Base-by-base conservation (phyloP, 495 filamentous ascomycete species). In the Aspergillus hancockii region DNA sequence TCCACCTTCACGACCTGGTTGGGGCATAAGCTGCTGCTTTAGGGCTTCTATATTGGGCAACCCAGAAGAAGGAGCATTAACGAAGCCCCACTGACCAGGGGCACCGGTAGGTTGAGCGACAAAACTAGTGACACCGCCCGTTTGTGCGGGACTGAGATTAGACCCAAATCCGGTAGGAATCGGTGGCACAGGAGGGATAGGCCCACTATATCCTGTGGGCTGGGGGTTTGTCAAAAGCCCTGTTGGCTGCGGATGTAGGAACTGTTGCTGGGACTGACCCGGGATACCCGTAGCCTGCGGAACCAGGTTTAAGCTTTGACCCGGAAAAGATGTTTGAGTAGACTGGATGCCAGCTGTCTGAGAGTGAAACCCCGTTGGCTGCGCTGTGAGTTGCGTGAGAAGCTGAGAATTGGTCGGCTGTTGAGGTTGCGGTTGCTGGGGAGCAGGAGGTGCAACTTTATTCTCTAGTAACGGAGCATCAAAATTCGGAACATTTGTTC, bases 41-140 rank as follows among this genome's bases (percentile, higher is more conserved):
- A 99, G 74, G 10, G 92, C 89, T 58, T 96, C 91, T 58, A 98
- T 93, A 62, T 96, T 97, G 2, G 93, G 95, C 57, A 99, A 74
- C 2, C 93, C 93, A 32, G 88, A 88, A 5, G 92, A 81, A 1
- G 95, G 94, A 25, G 92, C 88, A 75, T 99, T 99, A 38, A 97
- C 93, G 56, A 98, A 84, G 12, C 95, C 95, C 95, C 95, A 99
- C 67, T 98, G 95, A 4, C 95, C 95, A 2, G 95, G 93, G n/a
- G 81, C 73, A 23, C 95, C 95, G 7, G 95, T 99, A n/a, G 95
- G 93, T 67, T 99, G 95, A 25, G 91, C 89, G 59, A 91, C 91
- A 58, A 98, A 68, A 8, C 90, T 86, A 36, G 81, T 79, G 40
- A 81, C 62, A 67, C 75, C 82, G 51, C 76, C 85, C 54, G 79